Percentiles rank a stretch among this genome's conserved stretches.
Evolutionary conservation across 176 grass and related monocot genomes (phyloP).

Genomic region (Juncus inflexus): DNA sequence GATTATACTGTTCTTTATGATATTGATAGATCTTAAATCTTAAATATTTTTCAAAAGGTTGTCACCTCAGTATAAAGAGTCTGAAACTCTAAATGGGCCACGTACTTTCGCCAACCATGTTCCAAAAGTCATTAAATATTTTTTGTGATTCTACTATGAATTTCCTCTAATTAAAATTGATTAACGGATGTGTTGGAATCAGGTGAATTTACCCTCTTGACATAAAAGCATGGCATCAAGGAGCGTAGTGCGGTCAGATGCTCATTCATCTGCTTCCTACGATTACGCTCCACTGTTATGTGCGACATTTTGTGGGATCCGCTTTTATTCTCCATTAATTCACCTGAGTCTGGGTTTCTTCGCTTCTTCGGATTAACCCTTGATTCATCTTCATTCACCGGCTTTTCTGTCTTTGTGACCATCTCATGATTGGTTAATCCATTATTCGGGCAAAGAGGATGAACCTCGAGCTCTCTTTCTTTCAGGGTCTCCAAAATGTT

Average conservation of each 20-base stretch:
- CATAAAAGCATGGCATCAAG: slow-evolving; percentile 86
- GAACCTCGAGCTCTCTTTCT: slow-evolving; percentile 11
- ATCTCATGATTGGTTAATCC: neutral
- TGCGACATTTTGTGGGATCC: slow-evolving; percentile 41
- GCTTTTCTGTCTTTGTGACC: neutral
- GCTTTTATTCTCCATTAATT: neutral
- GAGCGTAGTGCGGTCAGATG: slow-evolving; percentile 56
- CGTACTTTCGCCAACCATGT: no score
- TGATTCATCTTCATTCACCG: neutral
- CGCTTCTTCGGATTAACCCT: slow-evolving; percentile 8
- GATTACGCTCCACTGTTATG: slow-evolving; percentile 85
- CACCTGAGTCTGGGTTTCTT: neutral
- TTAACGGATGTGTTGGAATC: no score
- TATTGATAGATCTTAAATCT: no score
- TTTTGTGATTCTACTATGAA: no score
- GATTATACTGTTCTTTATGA: no score
- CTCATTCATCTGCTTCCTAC: slow-evolving; percentile 92
- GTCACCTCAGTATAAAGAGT: no score
- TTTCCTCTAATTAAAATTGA: no score
- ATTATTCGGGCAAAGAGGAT: neutral
- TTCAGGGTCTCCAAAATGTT: slow-evolving; percentile 23
- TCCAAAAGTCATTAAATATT: no score
- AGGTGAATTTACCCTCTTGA: slow-evolving; percentile 52
- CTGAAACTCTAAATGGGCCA: no score
- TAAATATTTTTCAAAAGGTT: no score